Evolutionary conservation across 2,329 filamentous ascomycete species (phyloP), one percentile per base, ranked within the genome.

Genomic region (Exophiala oligosperma): DNA sequence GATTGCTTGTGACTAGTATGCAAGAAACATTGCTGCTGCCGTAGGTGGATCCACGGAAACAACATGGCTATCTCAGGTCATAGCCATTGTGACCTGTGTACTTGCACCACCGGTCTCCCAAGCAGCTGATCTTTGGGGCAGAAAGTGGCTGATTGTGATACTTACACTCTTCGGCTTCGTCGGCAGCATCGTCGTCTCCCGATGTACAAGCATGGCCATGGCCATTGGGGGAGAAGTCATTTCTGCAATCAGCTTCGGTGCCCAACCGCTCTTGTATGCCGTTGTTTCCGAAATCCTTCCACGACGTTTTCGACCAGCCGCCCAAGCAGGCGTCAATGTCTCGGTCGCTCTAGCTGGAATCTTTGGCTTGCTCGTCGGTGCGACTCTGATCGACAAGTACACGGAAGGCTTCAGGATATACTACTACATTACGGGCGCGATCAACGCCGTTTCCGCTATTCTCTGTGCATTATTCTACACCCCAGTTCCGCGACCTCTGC

Each of bases 211-310:
- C 5, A 55, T 58, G 50, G 29, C n/a, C 12, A 35, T 44, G 38
- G 55, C 56, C 5, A 58, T 61, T 32, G 55, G 11, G 3, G 59
- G 54, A 14, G 26, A 58, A 23, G 49, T 49, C 23, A 49, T 61
- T 21, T 52, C 23, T 17, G 35, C 43, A 17, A 26, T 58, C 35
- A 12, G 32, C 12, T 61, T 54, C 44, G 48, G 21, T 23, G 35
- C 48, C 4, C 59, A 58, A 32, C 44, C 59, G 11, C 50, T 61
- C 38, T 28, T 61, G 41, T 48, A 24, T 23, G 56, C 59, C 12
- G 55, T 61, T 3, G 55, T 29, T 32, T 59, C 59, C 1, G 59
- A 59, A 47, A 49, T 61, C 24, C 38, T 61, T 14, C 59, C 55
- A 12, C 51, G 59, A 47, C 53, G 29, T 17, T 46, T 44, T 43